These are phyloP conservation scores for Fagopyrum homotropicum DNA, from an alignment of 148 eudicot genomes.

Conservation along the genomic window DNA sequence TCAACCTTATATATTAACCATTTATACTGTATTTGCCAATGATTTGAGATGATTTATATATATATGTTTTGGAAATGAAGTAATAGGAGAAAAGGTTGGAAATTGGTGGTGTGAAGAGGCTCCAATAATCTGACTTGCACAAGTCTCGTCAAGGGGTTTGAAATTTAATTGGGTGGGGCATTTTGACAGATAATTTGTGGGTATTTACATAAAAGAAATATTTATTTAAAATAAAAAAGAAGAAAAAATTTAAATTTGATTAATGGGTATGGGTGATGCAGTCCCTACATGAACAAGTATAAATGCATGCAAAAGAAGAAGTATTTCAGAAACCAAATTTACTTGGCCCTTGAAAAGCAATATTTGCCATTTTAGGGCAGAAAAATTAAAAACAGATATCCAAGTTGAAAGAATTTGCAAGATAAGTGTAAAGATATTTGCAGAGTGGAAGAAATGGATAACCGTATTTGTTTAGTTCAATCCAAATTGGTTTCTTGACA, in stretches of 20 bases:
- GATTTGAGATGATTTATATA: neutral
- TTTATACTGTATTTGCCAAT: no score
- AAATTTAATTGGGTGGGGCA: constrained; percentile 5
- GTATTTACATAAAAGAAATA: neutral
- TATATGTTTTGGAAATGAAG: neutral
- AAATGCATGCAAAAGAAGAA: neutral
- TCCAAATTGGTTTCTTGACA: constrained; percentile 4
- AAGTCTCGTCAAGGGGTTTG: constrained; percentile 8
- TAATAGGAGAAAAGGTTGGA: neutral
- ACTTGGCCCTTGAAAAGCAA: neutral
- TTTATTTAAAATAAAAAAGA: neutral
- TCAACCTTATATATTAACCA: neutral
- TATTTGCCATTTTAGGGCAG: constrained; percentile 4
- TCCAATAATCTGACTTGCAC: constrained; percentile 10
- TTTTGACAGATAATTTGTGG: constrained; percentile 7
- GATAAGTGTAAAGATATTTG: neutral
- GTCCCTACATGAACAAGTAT: constrained; percentile 10
- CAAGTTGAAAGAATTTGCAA: neutral
- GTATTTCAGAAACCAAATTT: neutral
- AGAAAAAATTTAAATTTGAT: neutral
- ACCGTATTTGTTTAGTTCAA: neutral
- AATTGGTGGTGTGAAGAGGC: neutral
- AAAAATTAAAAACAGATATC: neutral
- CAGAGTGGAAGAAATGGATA: neutral
- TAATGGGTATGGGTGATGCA: neutral